Conservation (phyloP, 2,329 filamentous ascomycete species). For the Fusarium bactridioides region DNA sequence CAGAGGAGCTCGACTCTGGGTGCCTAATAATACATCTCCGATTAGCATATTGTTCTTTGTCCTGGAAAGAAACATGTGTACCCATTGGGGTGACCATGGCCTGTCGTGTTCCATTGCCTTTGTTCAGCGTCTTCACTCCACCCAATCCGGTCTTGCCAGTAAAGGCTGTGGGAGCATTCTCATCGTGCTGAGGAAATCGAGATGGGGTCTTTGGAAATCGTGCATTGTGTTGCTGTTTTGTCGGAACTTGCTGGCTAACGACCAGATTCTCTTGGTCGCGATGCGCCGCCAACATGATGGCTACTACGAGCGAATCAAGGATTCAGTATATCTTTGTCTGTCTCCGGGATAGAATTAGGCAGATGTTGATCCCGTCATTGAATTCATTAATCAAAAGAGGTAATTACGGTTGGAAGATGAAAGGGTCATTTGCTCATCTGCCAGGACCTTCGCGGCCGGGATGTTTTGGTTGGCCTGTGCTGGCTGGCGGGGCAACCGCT, state of each 20-base stretch:
- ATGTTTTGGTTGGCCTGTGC: constrained; percentile 36
- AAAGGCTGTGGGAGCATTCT: constrained; percentile 69
- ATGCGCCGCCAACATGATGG: constrained; percentile 75
- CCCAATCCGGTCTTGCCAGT: constrained; percentile 54
- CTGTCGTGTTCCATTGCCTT: constrained; percentile 56
- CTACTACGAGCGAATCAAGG: constrained; percentile 13
- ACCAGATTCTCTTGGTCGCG: constrained; percentile 90
- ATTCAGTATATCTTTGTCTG: constrained; percentile 8
- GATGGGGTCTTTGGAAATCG: constrained; percentile 84
- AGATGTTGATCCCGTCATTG: constrained; percentile 22
- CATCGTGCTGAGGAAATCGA: constrained; percentile 80
- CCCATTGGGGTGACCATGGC: constrained; percentile 82
- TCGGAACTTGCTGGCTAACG: constrained; percentile 75
- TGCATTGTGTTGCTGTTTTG: constrained; percentile 80
- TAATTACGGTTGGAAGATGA: constrained; percentile 32
- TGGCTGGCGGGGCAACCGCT: constrained; percentile 44
- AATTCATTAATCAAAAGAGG: constrained; percentile 21
- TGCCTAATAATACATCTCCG: constrained; percentile 31
- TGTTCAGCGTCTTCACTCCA: constrained; percentile 59
- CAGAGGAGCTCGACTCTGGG: constrained; percentile 77
- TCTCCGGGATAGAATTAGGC: constrained; percentile 9
- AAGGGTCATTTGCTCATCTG: constrained; percentile 13
- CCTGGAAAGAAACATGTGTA: constrained; percentile 53
- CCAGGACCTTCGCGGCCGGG: constrained; percentile 11
- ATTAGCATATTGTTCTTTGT: constrained; percentile 10